Percentiles rank a stretch among this genome's conserved stretches.
These are phyloP conservation scores for Quercus phellos DNA, from an alignment of 331 rosid species.

Conservation along the genomic window DNA sequence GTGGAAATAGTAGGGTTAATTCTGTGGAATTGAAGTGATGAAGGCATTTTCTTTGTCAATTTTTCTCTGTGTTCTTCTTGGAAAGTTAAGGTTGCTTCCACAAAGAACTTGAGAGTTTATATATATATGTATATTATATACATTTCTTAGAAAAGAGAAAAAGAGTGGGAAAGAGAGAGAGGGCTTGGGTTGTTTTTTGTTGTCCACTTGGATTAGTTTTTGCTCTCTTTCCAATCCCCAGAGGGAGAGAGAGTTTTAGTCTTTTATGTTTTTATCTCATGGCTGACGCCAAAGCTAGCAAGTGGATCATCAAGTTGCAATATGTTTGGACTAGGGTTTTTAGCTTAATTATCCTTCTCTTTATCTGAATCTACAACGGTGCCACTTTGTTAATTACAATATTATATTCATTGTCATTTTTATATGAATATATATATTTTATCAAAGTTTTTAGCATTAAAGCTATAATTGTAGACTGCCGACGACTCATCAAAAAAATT, in stretches of 20 bases:
- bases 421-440: no score
- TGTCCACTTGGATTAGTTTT: slow-evolving; percentile 48
- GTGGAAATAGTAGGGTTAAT: slow-evolving; percentile 44
- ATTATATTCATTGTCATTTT: no score
- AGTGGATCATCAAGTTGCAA: slow-evolving; percentile 94
- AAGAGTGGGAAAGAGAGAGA: slow-evolving; percentile 3
- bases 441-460: no score
- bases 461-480: no score
- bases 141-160: neutral
- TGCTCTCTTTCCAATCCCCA: slow-evolving; percentile 12
- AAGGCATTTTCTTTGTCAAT: slow-evolving; percentile 37
- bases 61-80: neutral
- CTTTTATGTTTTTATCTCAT: slow-evolving; percentile 14
- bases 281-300: slow-evolving; percentile 74
- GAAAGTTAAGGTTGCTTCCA: neutral
- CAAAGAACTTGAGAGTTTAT: neutral
- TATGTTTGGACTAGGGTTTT: slow-evolving; percentile 45
- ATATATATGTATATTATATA: neutral
- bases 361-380: slow-evolving; percentile 39
- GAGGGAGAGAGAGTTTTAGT: neutral
- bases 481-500: no score
- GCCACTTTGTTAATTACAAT: slow-evolving; percentile 19
- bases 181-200: slow-evolving; percentile 19
- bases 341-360: slow-evolving; percentile 18
- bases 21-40: slow-evolving; percentile 55